These are phyloP conservation scores for Isabelozyma pseudorhagii DNA, from an alignment of 805 yeast species.

Conservation along the genomic window DNA sequence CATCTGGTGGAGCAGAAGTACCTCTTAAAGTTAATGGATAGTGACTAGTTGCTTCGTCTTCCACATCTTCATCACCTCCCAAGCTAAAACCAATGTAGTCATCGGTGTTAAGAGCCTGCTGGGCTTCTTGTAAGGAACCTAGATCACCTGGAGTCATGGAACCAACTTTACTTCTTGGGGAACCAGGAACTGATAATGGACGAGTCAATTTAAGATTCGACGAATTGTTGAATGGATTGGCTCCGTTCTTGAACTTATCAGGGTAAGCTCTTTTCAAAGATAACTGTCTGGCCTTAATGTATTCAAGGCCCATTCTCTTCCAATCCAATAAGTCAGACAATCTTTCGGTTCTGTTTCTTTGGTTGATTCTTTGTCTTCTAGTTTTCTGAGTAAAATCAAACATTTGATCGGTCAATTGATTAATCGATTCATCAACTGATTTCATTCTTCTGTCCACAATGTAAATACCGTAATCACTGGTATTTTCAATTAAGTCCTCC, in stretches of 20 bases:
- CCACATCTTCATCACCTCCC: conserved; percentile 42
- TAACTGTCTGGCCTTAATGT: conserved; percentile 89
- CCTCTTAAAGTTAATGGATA: conserved; percentile 52
- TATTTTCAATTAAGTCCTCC: conserved; percentile 95
- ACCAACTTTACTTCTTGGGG: conserved; percentile 74
- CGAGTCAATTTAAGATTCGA: conserved; percentile 72
- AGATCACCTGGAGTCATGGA: conserved; percentile 97
- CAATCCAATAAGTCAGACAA: conserved; percentile 90
- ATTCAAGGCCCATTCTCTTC: conserved; percentile 97
- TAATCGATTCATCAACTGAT: conserved; percentile 88
- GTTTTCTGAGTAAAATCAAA: conserved; percentile 83
- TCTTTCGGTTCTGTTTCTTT: conserved; percentile 95
- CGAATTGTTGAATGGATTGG: conserved; percentile 42
- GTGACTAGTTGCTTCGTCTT: conserved; percentile 30
- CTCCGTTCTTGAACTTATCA: conserved; percentile 60
- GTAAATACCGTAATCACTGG: conserved; percentile 94
- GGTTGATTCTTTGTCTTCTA: conserved; percentile 95
- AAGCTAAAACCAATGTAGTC: conserved; percentile 68
- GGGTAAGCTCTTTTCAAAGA: conserved; percentile 94
- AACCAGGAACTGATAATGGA: conserved; percentile 96
- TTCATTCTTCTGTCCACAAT: conserved; percentile 93
- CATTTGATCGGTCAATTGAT: conserved; percentile 87
- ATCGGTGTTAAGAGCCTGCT: conserved; percentile 63
- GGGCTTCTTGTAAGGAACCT: conserved; percentile 92
- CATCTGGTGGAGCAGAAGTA: conserved; percentile 41